A percentile compares a stretch with the other conserved stretches of the same genome.
Evolutionary conservation across 306 rosid genomes (phyloP).

Genomic region (Cicer yamashitae): DNA sequence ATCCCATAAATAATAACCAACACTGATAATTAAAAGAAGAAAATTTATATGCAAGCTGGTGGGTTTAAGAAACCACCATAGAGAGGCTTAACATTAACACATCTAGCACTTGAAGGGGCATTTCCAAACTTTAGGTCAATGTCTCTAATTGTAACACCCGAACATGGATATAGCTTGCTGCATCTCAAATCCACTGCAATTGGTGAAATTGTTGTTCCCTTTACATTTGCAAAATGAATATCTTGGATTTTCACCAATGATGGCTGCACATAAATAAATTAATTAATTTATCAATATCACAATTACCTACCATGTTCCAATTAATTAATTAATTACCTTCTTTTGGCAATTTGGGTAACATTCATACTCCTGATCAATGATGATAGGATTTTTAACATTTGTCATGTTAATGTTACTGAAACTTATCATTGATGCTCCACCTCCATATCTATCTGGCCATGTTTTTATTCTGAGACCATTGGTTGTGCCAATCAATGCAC

Average conservation of each 20-base stretch:
- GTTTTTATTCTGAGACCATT: slow-evolving; percentile 55
- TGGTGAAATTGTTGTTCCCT: slow-evolving; percentile 59
- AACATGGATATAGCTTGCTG: slow-evolving; percentile 58
- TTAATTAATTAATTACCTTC: slow-evolving; percentile 40
- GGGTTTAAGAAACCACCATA: slow-evolving; percentile 41
- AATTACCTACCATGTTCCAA: background rate
- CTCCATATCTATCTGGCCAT: slow-evolving; percentile 43
- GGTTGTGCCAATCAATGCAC: slow-evolving; percentile 39
- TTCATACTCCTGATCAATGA: slow-evolving; percentile 56
- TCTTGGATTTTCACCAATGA: slow-evolving; percentile 59
- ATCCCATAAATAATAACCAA: background rate
- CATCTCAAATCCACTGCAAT: slow-evolving; percentile 61
- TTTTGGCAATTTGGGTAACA: slow-evolving; percentile 39
- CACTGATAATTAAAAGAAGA: background rate
- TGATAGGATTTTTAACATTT: slow-evolving; percentile 48
- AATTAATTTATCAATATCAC: background rate
- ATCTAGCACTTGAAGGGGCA: slow-evolving; percentile 40
- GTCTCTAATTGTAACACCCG: slow-evolving; percentile 48
- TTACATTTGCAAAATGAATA: slow-evolving; percentile 54
- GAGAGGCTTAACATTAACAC: slow-evolving; percentile 49
- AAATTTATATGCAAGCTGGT: slow-evolving; percentile 36
- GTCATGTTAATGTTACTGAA: slow-evolving; percentile 46
- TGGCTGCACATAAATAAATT: slow-evolving; percentile 45
- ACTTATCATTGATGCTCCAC: slow-evolving; percentile 37
- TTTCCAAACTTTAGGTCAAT: slow-evolving; percentile 47